Conservation (phyloP, 805 yeast genomes). For the Tetrapisispora taiwanensis region DNA sequence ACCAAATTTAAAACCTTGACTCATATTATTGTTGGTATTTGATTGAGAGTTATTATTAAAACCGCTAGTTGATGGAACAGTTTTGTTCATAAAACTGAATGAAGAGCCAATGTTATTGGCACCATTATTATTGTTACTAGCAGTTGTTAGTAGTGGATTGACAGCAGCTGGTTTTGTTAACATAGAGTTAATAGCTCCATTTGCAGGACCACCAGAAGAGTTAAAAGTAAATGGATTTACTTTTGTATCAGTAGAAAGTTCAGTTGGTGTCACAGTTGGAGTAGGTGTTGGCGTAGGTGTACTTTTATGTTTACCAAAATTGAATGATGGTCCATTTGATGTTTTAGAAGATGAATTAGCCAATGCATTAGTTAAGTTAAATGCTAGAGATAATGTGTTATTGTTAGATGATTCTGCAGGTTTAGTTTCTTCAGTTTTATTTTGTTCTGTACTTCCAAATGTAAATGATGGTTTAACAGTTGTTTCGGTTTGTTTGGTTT, state of each 20-base stretch:
- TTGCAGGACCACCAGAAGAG: not conserved
- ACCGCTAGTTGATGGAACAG: not conserved
- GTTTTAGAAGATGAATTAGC: constrained; percentile 3
- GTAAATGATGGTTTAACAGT: not conserved
- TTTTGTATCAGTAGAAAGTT: not conserved
- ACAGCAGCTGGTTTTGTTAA: not conserved
- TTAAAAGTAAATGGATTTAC: constrained; percentile 1
- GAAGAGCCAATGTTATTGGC: not conserved
- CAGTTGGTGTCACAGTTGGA: constrained; percentile 1
- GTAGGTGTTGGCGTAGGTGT: constrained; percentile 1
- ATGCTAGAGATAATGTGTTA: constrained; percentile 5
- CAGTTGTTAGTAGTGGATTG: not conserved
- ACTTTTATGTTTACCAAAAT: constrained; percentile 6
- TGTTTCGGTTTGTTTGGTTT: constrained; percentile 3
- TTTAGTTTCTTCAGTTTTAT: not conserved
- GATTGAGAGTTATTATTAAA: constrained; percentile 1
- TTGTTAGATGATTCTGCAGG: not conserved
- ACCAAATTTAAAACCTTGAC: constrained; percentile 1
- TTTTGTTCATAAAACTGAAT: not conserved
- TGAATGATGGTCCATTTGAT: constrained; percentile 1
- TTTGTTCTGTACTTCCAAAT: constrained; percentile 22
- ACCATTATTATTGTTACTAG: not conserved
- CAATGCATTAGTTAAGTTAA: not conserved
- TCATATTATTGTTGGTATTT: not conserved
- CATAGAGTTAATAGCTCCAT: not conserved